Evolutionary conservation across 805 yeast species (phyloP), one percentile per base, ranked within the genome.

Genomic region (Saccharomyces mikatae): DNA sequence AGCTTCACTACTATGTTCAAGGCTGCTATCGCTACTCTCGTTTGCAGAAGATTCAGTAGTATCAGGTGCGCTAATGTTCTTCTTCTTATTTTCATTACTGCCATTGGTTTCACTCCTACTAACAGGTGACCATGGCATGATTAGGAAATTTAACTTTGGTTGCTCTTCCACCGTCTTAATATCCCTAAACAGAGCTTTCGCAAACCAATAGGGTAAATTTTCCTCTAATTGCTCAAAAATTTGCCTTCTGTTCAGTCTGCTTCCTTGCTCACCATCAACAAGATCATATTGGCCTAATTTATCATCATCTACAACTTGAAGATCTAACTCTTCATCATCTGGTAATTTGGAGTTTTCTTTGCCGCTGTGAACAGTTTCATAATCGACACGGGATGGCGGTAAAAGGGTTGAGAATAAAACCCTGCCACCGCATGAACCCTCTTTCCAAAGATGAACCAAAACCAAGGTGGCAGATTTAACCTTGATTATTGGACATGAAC

Each of bases 191-290:
- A 86, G 56, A 4, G 78, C 75, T 27, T 78, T 74, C 1, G 82
- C 82, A 8, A 81, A 73, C 92, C 92, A 86, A 22, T 73, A 75
- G 0, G 94, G 91, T 11, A 84, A 61, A 9, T 72, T 67, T 11
- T 64, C 58, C 55, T 80, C 83, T 17, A 85, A 65, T 10, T 63
- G 63, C 5, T 67, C 70, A 21, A 60, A 69, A 10, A 64, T 51
- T 27, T 61, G 59, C n/a, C 56, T 53, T 47, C 58, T 60, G 26
- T 53, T 57, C 41, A 54, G 51, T 5, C 56, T 58, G 29, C 50
- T 56, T 5, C 60, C 60, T 47, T 52, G 52, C 26, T 60, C 63
- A 29, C 54, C 49, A 36, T 60, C 63, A 24, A 51, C 52, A 27
- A 48, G 58, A 44, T 59, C 62, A 49, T 58, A 60, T 14, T 54